A percentile compares a stretch with the other conserved stretches of the same genome.
Evolutionary conservation across 192 early-diverging fungal genomes (phyloP).

Genomic region (Backusella westeae): DNA sequence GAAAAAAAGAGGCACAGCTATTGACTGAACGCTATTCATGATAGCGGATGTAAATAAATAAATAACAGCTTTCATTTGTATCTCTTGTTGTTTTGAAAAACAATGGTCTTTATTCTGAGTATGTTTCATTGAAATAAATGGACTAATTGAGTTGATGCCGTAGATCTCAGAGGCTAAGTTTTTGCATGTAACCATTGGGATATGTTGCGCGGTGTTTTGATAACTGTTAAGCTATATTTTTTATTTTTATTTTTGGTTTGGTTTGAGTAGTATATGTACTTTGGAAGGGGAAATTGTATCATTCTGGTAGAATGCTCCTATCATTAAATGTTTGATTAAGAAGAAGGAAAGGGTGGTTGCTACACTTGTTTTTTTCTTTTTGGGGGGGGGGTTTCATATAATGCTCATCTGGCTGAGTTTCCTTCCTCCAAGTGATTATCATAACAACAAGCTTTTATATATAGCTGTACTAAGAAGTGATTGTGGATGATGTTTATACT

Average conservation of each 20-base stretch:
- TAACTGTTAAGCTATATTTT: neutral
- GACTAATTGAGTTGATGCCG: too few species aligned
- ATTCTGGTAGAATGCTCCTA: neutral
- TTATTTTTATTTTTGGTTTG: neutral
- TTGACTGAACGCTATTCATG: too few species aligned
- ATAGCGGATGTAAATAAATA: too few species aligned
- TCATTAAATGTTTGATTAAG: neutral
- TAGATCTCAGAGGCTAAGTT: neutral
- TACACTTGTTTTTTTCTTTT: too few species aligned
- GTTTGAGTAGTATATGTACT: neutral
- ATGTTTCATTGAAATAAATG: too few species aligned
- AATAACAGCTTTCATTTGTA: too few species aligned
- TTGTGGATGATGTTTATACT: neutral
- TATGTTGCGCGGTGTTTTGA: neutral
- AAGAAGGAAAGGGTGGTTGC: neutral
- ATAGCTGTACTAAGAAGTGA: neutral
- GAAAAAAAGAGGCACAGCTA: too few species aligned
- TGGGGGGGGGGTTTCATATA: neutral
- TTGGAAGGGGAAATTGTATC: neutral
- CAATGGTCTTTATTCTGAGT: too few species aligned
- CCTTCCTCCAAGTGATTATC: neutral
- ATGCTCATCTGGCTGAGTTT: neutral
- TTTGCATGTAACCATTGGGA: neutral
- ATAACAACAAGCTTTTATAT: too few species aligned
- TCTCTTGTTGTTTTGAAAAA: too few species aligned